These are phyloP conservation scores for Magnusiomyces suaveolens DNA, from an alignment of 1,139 yeast species.

Conservation along the genomic window DNA sequence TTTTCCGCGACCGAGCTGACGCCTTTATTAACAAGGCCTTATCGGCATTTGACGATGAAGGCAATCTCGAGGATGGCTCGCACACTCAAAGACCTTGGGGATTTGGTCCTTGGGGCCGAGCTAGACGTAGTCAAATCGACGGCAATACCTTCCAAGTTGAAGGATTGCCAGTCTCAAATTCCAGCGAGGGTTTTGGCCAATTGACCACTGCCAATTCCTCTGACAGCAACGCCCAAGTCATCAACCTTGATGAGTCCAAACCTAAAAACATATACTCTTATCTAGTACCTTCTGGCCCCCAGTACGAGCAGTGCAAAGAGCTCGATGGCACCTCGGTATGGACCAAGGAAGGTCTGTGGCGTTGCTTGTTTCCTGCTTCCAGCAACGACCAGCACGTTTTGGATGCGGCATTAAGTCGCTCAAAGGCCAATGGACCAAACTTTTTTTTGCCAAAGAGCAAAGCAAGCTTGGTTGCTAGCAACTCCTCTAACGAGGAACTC, in stretches of 20 bases:
- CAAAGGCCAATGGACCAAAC: not conserved
- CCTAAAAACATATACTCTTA: conserved; percentile 35
- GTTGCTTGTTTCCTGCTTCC: conserved; percentile 61
- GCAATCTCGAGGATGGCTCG: too few relatives aligned
- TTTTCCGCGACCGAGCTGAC: conserved; percentile 4
- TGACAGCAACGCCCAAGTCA: not conserved
- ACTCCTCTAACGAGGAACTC: not conserved
- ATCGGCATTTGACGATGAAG: not conserved
- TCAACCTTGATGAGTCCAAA: conserved; percentile 9
- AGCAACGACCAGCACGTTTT: conserved; percentile 2
- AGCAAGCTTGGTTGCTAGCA: conserved; percentile 1
- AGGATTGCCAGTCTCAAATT: not conserved
- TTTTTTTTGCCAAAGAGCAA: not conserved
- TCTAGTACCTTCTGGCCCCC: conserved; percentile 52
- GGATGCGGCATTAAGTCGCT: not conserved
- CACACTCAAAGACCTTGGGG: too few relatives aligned
- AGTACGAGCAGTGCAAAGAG: conserved; percentile 54
- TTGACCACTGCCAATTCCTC: not conserved
- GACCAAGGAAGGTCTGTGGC: conserved; percentile 75
- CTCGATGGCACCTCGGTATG: conserved; percentile 63
- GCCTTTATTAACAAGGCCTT: not conserved
- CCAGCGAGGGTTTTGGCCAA: not conserved
- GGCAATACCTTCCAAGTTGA: not conserved
- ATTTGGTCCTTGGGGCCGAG: not conserved
- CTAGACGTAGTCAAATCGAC: not conserved